Percentiles rank a stretch among this genome's conserved stretches.
Evolutionary conservation across 148 eudicot genomes (phyloP).

Genomic region (Diospyros lotus): DNA sequence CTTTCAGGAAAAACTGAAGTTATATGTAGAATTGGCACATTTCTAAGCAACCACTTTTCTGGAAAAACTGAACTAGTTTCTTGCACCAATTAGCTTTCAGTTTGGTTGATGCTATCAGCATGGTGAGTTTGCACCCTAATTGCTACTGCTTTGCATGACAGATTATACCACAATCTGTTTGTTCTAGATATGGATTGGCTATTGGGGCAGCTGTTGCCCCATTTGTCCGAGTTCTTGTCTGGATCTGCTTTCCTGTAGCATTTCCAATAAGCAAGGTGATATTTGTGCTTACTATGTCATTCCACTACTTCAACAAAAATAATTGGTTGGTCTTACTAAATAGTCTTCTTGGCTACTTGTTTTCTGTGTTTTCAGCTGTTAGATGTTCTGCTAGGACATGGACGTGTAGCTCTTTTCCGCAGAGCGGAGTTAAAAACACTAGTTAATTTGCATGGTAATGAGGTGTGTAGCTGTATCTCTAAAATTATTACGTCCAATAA

Average conservation of each 20-base stretch:
- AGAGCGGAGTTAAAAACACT: slow-evolving; percentile 65
- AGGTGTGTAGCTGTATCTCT: slow-evolving; percentile 25
- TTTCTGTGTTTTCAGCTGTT: slow-evolving; percentile 47
- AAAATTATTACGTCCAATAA: background rate
- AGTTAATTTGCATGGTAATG: slow-evolving; percentile 59
- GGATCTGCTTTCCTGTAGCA: slow-evolving; percentile 91
- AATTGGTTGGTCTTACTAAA: background rate
- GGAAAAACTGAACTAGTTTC: background rate
- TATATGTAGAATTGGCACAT: background rate
- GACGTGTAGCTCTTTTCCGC: slow-evolving; percentile 51
- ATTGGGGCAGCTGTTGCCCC: slow-evolving; percentile 94
- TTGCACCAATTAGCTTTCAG: background rate
- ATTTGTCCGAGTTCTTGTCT: slow-evolving; percentile 86
- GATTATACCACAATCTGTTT: slow-evolving; percentile 94
- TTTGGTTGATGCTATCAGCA: background rate
- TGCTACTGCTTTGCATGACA: slow-evolving; percentile 27
- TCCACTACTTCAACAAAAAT: slow-evolving; percentile 6
- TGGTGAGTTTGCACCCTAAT: slow-evolving; percentile 8
- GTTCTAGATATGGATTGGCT: slow-evolving; percentile 88
- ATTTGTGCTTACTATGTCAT: background rate
- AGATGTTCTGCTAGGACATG: slow-evolving; percentile 52
- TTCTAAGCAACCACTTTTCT: background rate
- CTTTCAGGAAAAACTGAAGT: background rate
- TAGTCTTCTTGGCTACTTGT: slow-evolving; percentile 10
- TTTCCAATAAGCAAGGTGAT: slow-evolving; percentile 97